Evolutionary conservation across 257 asterid species (phyloP), one percentile per base, ranked within the genome.

Genomic region (Rhazya stricta): DNA sequence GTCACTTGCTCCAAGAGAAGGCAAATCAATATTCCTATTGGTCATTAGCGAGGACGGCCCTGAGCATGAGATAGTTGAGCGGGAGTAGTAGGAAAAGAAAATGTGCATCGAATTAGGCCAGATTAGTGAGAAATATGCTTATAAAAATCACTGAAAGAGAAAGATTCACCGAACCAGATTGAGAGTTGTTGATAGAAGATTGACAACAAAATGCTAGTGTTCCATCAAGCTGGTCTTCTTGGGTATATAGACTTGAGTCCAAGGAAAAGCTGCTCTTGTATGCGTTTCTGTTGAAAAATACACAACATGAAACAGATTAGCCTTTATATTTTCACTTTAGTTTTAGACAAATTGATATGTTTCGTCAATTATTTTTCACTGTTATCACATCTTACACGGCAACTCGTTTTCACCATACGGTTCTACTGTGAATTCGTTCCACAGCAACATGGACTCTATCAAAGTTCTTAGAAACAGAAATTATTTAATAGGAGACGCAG

Each of bases 151-250:
- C 5, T 29, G 69, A 67, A 63, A 73, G 29, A 4, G 77, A 41
- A 37, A 74, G 51, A 23, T 63, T 34, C 18, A n/a, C 27, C 8
- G n/a, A 74, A 82, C 86, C 83, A 61, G 84, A 77, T 41, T 56
- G 72, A 42, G 29, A 63, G 41, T 73, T 72, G 56, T 63, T 11
- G 18, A 37, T 25, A 27, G 25, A 58, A 29, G 70, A 50, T 16
- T 73, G 62, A 21, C 81, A 76, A 46, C 41, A 69, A 12, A 60
- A 37, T 12, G 77, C 9, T 15, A 54, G 45, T 42, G 46, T 61
- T 9, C 43, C 81, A 42, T 43, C 68, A 27, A 56, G 58, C 70
- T 78, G 71, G 76, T 37, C 62, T 34, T 70, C 69, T 41, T 70
- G 69, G 58, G 41, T 29, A n/a, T 80, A 78, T 29, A 54, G 60